Evolutionary conservation across 371 early-diverging fungal species (phyloP).

Genomic region (Actinomucor elegans): DNA sequence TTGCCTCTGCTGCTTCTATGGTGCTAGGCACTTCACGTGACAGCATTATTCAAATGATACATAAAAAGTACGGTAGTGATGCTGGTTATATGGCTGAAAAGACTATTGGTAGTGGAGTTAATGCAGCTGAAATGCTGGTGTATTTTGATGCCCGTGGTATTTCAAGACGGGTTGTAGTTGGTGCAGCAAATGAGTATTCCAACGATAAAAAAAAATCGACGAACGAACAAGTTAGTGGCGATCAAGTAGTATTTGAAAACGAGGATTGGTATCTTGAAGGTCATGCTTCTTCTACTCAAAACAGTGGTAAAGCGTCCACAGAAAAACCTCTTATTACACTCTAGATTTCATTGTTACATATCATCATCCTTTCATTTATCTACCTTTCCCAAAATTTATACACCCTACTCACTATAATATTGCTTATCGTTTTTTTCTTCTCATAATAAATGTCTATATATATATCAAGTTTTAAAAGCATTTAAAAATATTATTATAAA

Average conservation of each 20-base stretch:
- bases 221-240: background rate
- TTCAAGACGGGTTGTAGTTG: slow-evolving; percentile 27
- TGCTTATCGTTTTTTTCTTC: too few species aligned
- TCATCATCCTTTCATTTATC: too few species aligned
- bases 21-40: slow-evolving; percentile 32
- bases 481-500: too few species aligned
- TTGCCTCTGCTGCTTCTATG: slow-evolving; percentile 28
- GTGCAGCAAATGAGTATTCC: background rate
- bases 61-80: slow-evolving; percentile 38
- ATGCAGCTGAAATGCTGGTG: slow-evolving; percentile 28
- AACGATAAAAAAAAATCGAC: background rate
- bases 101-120: slow-evolving; percentile 26
- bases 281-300: too few species aligned
- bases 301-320: too few species aligned
- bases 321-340: too few species aligned
- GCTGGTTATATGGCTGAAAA: slow-evolving; percentile 37
- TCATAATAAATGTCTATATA: too few species aligned
- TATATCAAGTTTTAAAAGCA: too few species aligned
- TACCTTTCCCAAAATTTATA: too few species aligned
- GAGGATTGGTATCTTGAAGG: background rate
- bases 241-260: background rate
- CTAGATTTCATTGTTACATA: too few species aligned
- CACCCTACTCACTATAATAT: too few species aligned
- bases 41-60: slow-evolving; percentile 31
- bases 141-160: slow-evolving; percentile 46